Base-by-base conservation (phyloP, 768 basidiomycete species). In the Myochromella boudieri region DNA sequence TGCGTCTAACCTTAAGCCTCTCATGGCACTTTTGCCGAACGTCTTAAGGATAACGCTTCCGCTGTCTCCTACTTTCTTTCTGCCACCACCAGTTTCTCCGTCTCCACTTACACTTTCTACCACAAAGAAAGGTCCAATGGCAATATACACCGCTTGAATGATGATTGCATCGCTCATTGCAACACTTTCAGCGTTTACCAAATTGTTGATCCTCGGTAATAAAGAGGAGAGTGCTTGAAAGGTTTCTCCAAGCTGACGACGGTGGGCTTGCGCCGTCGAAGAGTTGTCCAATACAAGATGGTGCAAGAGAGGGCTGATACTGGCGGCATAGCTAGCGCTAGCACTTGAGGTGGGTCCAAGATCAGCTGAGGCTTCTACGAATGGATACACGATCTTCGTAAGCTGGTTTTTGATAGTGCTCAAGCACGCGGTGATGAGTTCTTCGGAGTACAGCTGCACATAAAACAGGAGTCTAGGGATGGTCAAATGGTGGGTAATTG, bases 91-190 rank as follows among this genome's bases (percentile, higher is more conserved):
- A 31, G 56, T 62, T 37, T 82, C 80, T 31, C 71, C 68, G 25
- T 85, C 84, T 3, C 65, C 70, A 0, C 74, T 70, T 10, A 72
- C 69, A n/a, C 73, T 69, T 32, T 91, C 91, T n/a, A 82, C 81
- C 4, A 92, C 82, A 59, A 98, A 98, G 63, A 98, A 94, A 0
- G 95, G 95, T 6, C 90, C 91, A 54, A 97, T 92, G 3, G 93
- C 82, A 42, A 97, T 86, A 64, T 95, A 98, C 3, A 97, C 89
- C 0, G 86, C 84, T 55, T 91, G 85, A 41, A 97, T 97, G 59
- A 97, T 88, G 55, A 97, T 89, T 1, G 82, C 67, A 52, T 98
- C 97, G 1, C 90, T 89, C 85, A 98, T 87, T 1, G 87, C 70
- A 53, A 85, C 76, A 49, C 76, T 72, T 59, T 87, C 85, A 1